Evolutionary conservation across 2,329 filamentous ascomycete genomes (phyloP), one percentile per base, ranked within the genome.

Genomic region (Alternaria arbusti): DNA sequence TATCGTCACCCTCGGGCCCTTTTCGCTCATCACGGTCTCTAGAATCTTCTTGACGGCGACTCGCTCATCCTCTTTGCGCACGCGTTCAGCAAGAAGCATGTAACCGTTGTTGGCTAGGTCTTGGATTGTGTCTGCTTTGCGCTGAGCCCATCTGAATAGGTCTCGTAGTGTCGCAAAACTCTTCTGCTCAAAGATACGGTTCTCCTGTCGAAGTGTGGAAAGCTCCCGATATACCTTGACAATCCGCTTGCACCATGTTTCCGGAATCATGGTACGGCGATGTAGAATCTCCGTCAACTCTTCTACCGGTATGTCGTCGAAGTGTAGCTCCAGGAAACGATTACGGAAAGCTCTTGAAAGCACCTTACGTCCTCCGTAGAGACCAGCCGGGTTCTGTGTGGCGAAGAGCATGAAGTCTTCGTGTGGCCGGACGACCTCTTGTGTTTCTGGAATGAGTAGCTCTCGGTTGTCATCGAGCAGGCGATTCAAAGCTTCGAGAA

Each of bases 371-470:
- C 96, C 96, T 62, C 96, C 96, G 73, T 99, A 99, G 1, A 99
- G 83, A 36, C 96, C 96, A 22, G 96, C 91, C 0, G 96, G 96
- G 70, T 99, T 99, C 76, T 99, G 96, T 0, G 96, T 99, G 2
- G 96, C 96, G 74, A 99, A 99, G 0, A 99, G 87, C 88, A 98
- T 97, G 79, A 99, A 99, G 71, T 96, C 94, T 28, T 93, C 89
- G 69, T 99, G 94, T 0, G 96, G 96, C 30, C 90, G 90, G 44
- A 99, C 91, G 36, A 96, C 85, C 78, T 99, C 94, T 79, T 99
- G 96, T 0, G 96, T 98, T 79, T 99, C 96, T 0, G 96, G 95
- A 32, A 99, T 94, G 23, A 99, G 86, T 5, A 99, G 87, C 79
- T 99, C 96, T 63, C 96, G 87, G 72, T 99, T 99, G 75, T 99